Base-by-base conservation (phyloP, 192 early-diverging fungal species). In the Diversispora epigaea region DNA sequence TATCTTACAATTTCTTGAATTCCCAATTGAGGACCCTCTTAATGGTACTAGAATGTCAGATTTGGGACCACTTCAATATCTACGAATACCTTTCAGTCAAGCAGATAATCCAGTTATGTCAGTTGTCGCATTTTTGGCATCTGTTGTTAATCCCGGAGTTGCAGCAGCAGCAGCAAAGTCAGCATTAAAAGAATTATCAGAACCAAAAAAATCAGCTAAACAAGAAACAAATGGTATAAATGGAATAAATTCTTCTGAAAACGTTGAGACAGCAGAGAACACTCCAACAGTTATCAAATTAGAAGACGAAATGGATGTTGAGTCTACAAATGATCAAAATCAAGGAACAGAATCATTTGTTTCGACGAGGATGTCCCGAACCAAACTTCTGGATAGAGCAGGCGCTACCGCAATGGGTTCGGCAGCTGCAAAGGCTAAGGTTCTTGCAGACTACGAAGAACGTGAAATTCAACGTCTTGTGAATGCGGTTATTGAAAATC, bases 71-170 rank as follows among this genome's bases (percentile, higher is more conserved):
- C 77, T 93, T 25, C 93, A 95, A 78, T 89, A 87, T 55, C 84
- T 89, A 32, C 83, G 84, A 7, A 78, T 88, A 7, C 95, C 96
- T 0, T 95, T 98, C 74, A 86, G 85, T 46, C 85, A 91, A 49
- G 86, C 88, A 0, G 93, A 94, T 62, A 98, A 98, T 75, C 97
- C 97, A 0, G 88, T 96, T 6, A 89, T 99, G 91, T 92, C 90
- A 17, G 85, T 97, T 5, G 90, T 95, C 6, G 91, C 96, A 0
- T 97, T 95, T 66, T 84, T 99, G 76, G 91, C 94, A 0, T 86
- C 90, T 8, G 88, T 93, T 41, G 94, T 99, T 52, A 90, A 90
- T 78, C 95, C 96, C 0, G 89, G 91, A 19, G 92, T 97, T 0
- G 97, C 94, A 0, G 84, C 87, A 1, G 93, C 94, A 0, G 94